These are phyloP conservation scores for Pascua sp. DNA, from an alignment of 1,284 basidiomycete genomes.

Conservation along the genomic window DNA sequence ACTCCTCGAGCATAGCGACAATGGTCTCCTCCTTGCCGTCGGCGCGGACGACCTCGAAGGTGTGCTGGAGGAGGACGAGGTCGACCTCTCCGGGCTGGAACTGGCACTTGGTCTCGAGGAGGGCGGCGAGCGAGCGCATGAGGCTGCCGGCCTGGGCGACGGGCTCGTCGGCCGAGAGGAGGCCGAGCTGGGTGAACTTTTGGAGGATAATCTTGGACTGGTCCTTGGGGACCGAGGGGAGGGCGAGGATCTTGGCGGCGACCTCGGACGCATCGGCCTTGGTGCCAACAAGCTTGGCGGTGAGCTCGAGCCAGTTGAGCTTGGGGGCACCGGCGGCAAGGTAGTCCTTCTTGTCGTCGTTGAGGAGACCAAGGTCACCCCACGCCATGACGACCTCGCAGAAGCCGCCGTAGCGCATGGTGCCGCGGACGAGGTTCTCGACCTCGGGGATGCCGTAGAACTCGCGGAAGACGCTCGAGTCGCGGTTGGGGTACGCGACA, in stretches of 20 bases:
- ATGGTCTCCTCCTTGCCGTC: constrained; percentile 82
- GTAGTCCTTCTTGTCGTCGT: constrained; percentile 73
- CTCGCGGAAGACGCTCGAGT: constrained; percentile 82
- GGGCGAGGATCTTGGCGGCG: constrained; percentile 64
- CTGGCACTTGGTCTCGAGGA: constrained; percentile 85
- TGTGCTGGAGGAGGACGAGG: constrained; percentile 96
- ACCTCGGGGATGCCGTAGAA: constrained; percentile 90
- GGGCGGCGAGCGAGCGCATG: constrained; percentile 90
- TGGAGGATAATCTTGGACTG: constrained; percentile 76
- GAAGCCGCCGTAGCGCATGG: constrained; percentile 95
- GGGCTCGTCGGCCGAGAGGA: constrained; percentile 69
- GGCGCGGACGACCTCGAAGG: constrained; percentile 81
- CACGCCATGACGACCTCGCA: constrained; percentile 91
- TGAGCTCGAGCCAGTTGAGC: constrained; percentile 77
- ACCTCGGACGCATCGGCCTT: constrained; percentile 70
- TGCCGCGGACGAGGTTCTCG: constrained; percentile 87
- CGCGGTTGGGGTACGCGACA: constrained; percentile 95
- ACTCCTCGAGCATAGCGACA: constrained; percentile 88
- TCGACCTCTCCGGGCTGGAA: constrained; percentile 90
- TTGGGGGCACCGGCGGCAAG: constrained; percentile 58
- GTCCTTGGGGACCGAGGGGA: constrained; percentile 68
- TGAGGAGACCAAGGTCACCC: constrained; percentile 84
- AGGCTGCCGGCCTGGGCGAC: constrained; percentile 71
- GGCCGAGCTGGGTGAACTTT: constrained; percentile 88
- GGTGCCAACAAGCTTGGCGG: constrained; percentile 72